Conservation (phyloP, 2,329 filamentous ascomycete genomes). For the Teratosphaeria pseudoeucalypti region DNA sequence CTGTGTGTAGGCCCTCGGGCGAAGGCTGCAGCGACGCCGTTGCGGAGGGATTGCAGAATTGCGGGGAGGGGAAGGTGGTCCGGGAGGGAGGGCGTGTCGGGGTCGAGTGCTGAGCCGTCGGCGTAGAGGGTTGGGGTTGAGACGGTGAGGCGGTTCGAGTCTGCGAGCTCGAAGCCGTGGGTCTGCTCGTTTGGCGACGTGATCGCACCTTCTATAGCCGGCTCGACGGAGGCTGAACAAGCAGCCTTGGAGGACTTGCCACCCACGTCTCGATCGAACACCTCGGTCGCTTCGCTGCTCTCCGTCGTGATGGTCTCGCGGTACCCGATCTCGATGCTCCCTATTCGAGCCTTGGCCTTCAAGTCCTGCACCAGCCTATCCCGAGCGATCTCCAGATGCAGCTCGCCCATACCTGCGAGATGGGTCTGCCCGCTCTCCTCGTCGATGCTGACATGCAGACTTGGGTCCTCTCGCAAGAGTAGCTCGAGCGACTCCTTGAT, state of each 20-base stretch:
- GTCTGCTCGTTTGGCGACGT: not conserved
- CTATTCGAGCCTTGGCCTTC: conserved; percentile 75
- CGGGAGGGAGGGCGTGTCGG: conserved; percentile 42
- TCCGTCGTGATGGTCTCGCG: conserved; percentile 63
- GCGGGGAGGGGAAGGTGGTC: conserved; percentile 41
- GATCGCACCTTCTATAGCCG: conserved; percentile 1
- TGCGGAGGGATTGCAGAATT: conserved; percentile 51
- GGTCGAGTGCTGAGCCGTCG: conserved; percentile 29
- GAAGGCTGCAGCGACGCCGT: conserved; percentile 72
- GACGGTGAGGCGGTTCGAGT: conserved; percentile 61
- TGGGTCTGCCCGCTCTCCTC: conserved; percentile 89
- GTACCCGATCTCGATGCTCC: conserved; percentile 89
- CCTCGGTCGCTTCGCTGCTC: conserved; percentile 47
- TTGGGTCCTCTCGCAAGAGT: conserved; percentile 83
- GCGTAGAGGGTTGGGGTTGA: conserved; percentile 40
- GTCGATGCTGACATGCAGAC: conserved; percentile 72
- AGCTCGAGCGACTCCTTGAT: conserved; percentile 67
- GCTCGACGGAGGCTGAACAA: conserved; percentile 57
- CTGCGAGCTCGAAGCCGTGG: conserved; percentile 34
- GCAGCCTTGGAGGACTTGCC: conserved; percentile 69
- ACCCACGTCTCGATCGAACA: conserved; percentile 70
- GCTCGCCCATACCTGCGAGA: conserved; percentile 88
- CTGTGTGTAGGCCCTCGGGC: conserved; percentile 72
- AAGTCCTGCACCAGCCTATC: conserved; percentile 82
- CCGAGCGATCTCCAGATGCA: conserved; percentile 86